A percentile compares a stretch with the other conserved stretches of the same genome.
Conservation (phyloP, 306 rosid species). For the Prunus dulcis region DNA sequence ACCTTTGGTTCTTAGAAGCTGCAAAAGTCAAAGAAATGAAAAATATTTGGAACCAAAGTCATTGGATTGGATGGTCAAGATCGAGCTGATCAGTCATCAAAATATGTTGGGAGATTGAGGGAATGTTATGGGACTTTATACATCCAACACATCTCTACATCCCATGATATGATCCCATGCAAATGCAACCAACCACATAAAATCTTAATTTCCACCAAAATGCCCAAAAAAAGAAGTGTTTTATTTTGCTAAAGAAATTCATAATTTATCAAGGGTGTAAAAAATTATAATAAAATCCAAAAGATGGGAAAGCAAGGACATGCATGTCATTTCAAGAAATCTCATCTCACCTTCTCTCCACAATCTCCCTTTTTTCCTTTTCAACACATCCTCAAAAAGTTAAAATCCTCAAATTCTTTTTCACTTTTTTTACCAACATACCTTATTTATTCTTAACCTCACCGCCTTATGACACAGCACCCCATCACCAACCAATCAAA, state of each 20-base stretch:
- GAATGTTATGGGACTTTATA: not conserved
- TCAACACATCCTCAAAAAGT: conserved; percentile 22
- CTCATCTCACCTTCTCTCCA: conserved; percentile 1
- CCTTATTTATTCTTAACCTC: conserved; percentile 23
- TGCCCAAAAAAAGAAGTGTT: no score
- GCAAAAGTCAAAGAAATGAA: not conserved
- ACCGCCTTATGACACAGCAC: not conserved
- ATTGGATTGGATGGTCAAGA: not conserved
- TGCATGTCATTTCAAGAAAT: conserved; percentile 23
- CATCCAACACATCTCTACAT: not conserved
- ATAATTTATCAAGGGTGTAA: not conserved
- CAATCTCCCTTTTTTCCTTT: conserved; percentile 13
- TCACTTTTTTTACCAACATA: not conserved
- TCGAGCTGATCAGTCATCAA: not conserved
- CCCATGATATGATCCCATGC: not conserved
- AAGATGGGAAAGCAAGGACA: conserved; percentile 30
- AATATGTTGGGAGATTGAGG: not conserved
- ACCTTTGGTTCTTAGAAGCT: not conserved
- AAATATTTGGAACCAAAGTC: not conserved
- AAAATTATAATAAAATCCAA: not conserved
- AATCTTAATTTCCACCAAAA: not conserved
- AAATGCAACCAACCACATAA: not conserved
- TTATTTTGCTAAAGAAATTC: not conserved
- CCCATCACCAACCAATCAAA: conserved; percentile 34
- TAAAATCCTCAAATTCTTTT: not conserved